Conservation (phyloP, 2,329 filamentous ascomycete genomes). For the Akanthomyces lecanii region DNA sequence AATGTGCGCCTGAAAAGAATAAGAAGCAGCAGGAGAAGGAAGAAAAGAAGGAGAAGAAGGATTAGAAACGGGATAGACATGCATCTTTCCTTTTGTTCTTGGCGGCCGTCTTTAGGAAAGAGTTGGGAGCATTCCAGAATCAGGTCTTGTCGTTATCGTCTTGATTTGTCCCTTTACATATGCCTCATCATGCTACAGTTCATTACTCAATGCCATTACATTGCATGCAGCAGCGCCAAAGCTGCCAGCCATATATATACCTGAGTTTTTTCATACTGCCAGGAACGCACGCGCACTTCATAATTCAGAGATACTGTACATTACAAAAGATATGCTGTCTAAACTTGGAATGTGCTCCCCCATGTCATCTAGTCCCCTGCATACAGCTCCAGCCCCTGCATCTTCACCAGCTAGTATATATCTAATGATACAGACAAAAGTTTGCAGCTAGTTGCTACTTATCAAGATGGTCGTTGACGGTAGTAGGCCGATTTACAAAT, state of each 20-base stretch:
- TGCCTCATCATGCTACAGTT: not conserved
- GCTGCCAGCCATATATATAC: not conserved
- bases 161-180: not conserved
- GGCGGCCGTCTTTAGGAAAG: too few relatives aligned
- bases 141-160: not conserved
- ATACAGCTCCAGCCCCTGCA: not conserved
- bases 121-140: not conserved
- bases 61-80: not conserved
- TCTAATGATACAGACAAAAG: conserved; percentile 21
- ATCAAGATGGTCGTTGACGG: not conserved
- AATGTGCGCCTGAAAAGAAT: conserved; percentile 24
- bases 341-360: not conserved
- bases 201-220: not conserved
- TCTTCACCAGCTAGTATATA: conserved; percentile 5
- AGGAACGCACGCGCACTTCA: not conserved
- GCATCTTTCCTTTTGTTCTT: not conserved
- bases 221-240: not conserved
- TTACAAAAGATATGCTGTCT: conserved; percentile 13
- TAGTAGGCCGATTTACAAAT: not conserved
- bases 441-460: not conserved
- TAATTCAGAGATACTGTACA: conserved; percentile 9
- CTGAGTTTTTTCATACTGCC: not conserved
- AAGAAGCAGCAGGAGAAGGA: not conserved
- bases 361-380: not conserved
- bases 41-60: not conserved